Evolutionary conservation across 2,329 filamentous ascomycete species (phyloP).

Genomic region (Monosporascus sp.): DNA sequence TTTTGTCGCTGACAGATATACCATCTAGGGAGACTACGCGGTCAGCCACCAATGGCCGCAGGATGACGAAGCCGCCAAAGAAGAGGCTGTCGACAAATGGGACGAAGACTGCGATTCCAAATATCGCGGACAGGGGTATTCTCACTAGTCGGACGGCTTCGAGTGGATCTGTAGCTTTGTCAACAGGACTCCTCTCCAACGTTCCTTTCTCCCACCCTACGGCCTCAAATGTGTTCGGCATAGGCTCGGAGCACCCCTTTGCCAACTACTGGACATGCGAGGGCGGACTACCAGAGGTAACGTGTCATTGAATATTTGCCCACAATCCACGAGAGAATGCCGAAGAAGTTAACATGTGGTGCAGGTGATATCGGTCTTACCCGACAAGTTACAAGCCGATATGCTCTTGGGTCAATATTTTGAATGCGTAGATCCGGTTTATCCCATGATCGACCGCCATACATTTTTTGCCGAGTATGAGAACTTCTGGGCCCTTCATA

Average conservation of each 20-base stretch:
- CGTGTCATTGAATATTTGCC: conserved; percentile 34
- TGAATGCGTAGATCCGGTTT: conserved; percentile 71
- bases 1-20: conserved; percentile 4
- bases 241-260: conserved; percentile 73
- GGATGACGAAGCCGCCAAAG: conserved; percentile 81
- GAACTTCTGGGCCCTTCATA: conserved; percentile 64
- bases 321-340: too few relatives aligned
- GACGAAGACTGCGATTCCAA: conserved; percentile 41
- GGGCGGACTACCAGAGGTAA: conserved; percentile 69
- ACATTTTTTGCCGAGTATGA: conserved; percentile 76
- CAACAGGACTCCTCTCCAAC: conserved; percentile 62
- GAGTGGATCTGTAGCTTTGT: conserved; percentile 48
- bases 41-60: conserved; percentile 72
- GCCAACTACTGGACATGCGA: conserved; percentile 82
- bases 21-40: conserved; percentile 51
- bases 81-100: conserved; percentile 39
- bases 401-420: conserved; percentile 61
- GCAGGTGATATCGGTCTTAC: conserved; percentile 46
- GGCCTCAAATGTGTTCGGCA: conserved; percentile 74
- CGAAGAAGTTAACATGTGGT: too few relatives aligned
- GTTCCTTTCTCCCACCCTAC: conserved; percentile 66
- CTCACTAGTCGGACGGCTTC: conserved; percentile 40
- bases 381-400: conserved; percentile 70
- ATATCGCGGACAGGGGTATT: conserved; percentile 51
- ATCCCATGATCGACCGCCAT: conserved; percentile 72